These are phyloP conservation scores for Torulaspora franciscae DNA, from an alignment of 805 yeast genomes.

Conservation along the genomic window DNA sequence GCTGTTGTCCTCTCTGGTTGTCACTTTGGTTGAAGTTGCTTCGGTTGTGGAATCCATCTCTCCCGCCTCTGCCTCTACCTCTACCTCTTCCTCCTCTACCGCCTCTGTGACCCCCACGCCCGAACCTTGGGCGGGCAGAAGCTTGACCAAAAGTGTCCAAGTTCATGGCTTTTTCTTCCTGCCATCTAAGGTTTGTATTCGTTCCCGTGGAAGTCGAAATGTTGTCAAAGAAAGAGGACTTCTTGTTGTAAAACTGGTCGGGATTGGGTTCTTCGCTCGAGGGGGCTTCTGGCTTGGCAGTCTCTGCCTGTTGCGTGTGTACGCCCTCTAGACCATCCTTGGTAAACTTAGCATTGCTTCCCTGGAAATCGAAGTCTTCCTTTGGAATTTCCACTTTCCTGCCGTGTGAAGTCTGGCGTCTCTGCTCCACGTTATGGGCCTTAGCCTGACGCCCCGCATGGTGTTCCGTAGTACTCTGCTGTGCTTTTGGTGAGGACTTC, in stretches of 20 bases:
- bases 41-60: conserved; percentile 26
- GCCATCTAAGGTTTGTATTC: conserved; percentile 52
- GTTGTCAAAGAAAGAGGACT: conserved; percentile 83
- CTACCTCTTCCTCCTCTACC: conserved; percentile 50
- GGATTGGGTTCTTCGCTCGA: conserved; percentile 9
- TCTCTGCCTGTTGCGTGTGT: conserved; percentile 15
- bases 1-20: conserved; percentile 11
- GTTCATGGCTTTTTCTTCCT: conserved; percentile 67
- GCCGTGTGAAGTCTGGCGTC: conserved; percentile 8
- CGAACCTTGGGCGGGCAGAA: conserved; percentile 42
- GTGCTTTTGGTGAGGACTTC: neutral
- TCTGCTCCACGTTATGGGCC: conserved; percentile 2
- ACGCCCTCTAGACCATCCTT: conserved; percentile 41
- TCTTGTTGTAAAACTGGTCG: conserved; percentile 59
- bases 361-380: conserved; percentile 69
- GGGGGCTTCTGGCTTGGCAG: conserved; percentile 6
- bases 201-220: conserved; percentile 65
- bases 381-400: conserved; percentile 41
- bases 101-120: conserved; percentile 44
- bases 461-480: neutral
- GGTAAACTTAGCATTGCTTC: conserved; percentile 66
- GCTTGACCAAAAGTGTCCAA: conserved; percentile 81
- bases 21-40: conserved; percentile 21
- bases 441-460: conserved; percentile 7
- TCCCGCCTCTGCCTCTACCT: conserved; percentile 37